Percentiles rank a stretch among this genome's conserved stretches.
Conservation (phyloP, 805 yeast genomes). For the Maudiozyma bulderi region DNA sequence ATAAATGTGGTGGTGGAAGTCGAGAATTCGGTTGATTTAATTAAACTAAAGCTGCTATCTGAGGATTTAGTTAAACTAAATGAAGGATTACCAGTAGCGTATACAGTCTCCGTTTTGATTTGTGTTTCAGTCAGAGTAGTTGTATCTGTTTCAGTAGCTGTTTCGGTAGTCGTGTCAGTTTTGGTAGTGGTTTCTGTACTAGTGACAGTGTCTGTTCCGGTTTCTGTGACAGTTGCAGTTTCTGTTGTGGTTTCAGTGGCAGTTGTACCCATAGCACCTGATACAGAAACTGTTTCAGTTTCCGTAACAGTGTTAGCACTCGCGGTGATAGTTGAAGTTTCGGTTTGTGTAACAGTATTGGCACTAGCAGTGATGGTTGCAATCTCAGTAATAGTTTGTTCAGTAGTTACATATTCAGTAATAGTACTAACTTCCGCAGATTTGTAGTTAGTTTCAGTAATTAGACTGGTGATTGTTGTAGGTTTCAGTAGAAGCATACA, state of each 20-base stretch:
- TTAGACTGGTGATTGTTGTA: background rate
- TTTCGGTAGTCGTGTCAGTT: background rate
- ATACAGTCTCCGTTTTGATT: background rate
- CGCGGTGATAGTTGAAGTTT: background rate
- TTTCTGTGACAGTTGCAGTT: background rate
- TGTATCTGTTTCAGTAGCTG: background rate
- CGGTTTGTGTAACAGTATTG: no score
- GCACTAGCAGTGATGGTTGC: background rate
- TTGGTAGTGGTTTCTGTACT: background rate
- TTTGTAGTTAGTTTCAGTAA: no score
- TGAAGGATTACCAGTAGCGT: background rate
- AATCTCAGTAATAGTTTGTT: background rate
- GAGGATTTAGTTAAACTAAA: background rate
- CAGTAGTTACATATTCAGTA: background rate
- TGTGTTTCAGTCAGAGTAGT: background rate
- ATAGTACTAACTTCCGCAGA: no score
- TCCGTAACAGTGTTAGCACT: no score
- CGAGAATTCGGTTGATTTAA: background rate
- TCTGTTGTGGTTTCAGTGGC: background rate
- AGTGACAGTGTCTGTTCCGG: background rate
- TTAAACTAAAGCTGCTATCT: background rate
- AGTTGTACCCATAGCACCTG: no score
- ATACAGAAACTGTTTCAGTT: no score
- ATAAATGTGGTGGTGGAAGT: background rate
- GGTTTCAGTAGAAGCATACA: background rate